Conservation (phyloP, 1,139 yeast genomes). For the Hansenula lynferdii region DNA sequence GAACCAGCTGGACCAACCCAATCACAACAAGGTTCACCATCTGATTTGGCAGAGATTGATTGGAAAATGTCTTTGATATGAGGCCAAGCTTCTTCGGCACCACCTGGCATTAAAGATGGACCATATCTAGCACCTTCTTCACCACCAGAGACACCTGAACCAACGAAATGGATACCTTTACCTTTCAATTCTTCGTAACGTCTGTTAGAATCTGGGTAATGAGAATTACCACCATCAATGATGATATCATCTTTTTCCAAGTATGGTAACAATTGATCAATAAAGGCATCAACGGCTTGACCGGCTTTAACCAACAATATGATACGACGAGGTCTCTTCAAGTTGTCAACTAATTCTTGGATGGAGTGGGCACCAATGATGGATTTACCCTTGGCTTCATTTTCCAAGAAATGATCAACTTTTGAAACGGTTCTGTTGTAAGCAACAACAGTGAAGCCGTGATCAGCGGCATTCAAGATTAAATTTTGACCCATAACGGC, state of each 20-base stretch:
- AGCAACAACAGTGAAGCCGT: constrained; percentile 95
- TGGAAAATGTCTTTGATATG: constrained; percentile 96
- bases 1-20: constrained; percentile 99
- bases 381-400: constrained; percentile 96
- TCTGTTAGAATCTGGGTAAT: constrained; percentile 98
- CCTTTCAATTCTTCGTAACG: constrained; percentile 84
- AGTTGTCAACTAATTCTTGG: constrained; percentile 79
- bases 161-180: constrained; percentile 90
- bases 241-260: constrained; percentile 97
- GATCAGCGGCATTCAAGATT: constrained; percentile 97
- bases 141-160: constrained; percentile 99
- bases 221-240: constrained; percentile 99
- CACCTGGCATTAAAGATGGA: constrained; percentile 99
- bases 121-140: constrained; percentile 99
- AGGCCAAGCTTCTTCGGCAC: constrained; percentile 98
- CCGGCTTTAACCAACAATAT: constrained; percentile 97
- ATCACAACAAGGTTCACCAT: constrained; percentile 99
- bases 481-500: constrained; percentile 99
- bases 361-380: constrained; percentile 94
- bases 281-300: constrained; percentile 87
- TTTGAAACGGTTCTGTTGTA: constrained; percentile 96
- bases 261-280: constrained; percentile 81
- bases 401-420: constrained; percentile 88
- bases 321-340: constrained; percentile 96
- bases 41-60: constrained; percentile 91